These are phyloP conservation scores for Inga oerstediana DNA, from an alignment of 306 rosid genomes.

Conservation along the genomic window DNA sequence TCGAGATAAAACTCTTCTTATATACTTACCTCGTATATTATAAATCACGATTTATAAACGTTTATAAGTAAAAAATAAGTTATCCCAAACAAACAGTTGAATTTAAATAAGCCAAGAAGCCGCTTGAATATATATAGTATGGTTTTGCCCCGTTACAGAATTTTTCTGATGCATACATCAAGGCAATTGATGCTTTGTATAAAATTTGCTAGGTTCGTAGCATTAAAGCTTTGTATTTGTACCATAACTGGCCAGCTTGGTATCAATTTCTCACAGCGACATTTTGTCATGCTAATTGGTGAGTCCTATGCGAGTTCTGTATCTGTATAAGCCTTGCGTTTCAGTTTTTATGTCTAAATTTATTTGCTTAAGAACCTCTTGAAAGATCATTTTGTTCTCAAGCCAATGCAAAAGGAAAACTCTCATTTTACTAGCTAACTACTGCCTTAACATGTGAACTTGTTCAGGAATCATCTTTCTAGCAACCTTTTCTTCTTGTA, in stretches of 20 bases:
- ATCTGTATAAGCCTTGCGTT: neutral
- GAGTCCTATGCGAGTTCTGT: conserved; percentile 36
- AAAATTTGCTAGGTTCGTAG: conserved; percentile 55
- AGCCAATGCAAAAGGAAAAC: neutral
- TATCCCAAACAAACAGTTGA: neutral
- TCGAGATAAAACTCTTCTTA: too few relatives aligned
- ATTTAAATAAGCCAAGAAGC: neutral
- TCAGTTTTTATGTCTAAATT: neutral
- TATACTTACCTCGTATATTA: too few relatives aligned
- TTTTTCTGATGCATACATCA: conserved; percentile 17
- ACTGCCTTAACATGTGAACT: conserved; percentile 24
- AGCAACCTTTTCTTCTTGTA: conserved; percentile 98
- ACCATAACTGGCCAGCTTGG: conserved; percentile 82
- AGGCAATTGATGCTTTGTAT: conserved; percentile 10
- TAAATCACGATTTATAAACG: too few relatives aligned
- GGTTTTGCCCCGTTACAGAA: neutral
- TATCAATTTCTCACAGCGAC: conserved; percentile 94
- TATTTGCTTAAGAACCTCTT: neutral
- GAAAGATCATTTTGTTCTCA: neutral
- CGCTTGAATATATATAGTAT: conserved; percentile 6
- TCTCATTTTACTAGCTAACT: conserved; percentile 33
- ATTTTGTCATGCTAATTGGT: conserved; percentile 97
- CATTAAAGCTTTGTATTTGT: conserved; percentile 66
- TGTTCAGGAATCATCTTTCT: conserved; percentile 93
- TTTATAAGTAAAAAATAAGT: too few relatives aligned